Conservation (phyloP, 305 asterid genomes). For the Fraxinus nigra region DNA sequence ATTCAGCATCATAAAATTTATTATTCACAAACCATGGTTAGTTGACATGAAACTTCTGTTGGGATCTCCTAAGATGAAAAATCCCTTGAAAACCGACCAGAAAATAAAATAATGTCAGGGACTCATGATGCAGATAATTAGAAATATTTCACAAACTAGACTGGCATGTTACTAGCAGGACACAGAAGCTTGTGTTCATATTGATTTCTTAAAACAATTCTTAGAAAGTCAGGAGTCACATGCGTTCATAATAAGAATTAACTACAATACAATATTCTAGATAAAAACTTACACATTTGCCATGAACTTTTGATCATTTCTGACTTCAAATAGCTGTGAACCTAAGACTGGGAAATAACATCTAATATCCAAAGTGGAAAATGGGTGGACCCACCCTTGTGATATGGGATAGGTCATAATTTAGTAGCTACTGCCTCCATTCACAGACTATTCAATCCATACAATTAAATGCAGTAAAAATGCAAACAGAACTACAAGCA, state of each 20-base stretch:
- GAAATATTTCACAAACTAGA: background rate
- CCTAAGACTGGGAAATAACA: background rate
- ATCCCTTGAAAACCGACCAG: constrained; percentile 3
- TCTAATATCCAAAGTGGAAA: background rate
- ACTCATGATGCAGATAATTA: background rate
- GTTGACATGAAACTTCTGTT: background rate
- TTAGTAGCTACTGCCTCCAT: background rate
- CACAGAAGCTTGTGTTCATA: background rate
- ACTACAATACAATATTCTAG: background rate
- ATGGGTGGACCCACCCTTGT: background rate
- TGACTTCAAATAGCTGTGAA: background rate
- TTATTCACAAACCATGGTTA: background rate
- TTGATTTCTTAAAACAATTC: background rate
- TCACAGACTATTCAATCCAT: background rate
- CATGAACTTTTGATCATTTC: background rate
- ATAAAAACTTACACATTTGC: background rate
- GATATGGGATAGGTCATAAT: background rate
- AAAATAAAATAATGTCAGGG: background rate
- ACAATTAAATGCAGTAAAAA: background rate
- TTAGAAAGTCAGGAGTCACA: background rate
- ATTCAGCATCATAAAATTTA: constrained; percentile 14
- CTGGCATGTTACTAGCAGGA: background rate
- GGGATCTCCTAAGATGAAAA: constrained; percentile 12
- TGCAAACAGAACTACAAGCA: constrained; percentile 3
- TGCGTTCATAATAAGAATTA: background rate